Evolutionary conservation across 176 grass and related monocot species (phyloP).

Genomic region (Oropetium thomaeum): DNA sequence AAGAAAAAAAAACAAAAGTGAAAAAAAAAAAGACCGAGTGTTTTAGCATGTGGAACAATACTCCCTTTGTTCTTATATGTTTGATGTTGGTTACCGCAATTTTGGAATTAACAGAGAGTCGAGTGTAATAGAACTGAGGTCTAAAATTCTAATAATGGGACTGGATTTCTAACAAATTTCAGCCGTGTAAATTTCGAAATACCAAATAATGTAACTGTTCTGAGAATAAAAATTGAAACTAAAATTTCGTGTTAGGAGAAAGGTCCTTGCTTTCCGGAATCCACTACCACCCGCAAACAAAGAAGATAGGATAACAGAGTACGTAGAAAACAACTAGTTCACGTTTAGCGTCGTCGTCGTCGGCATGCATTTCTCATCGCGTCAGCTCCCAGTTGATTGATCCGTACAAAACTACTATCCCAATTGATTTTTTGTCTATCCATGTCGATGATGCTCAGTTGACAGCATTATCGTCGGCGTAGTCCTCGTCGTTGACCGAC

Average conservation of each 20-base stretch:
- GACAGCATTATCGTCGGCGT: slow-evolving; percentile 14
- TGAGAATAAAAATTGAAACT: slow-evolving; percentile 13
- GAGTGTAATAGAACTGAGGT: too few species aligned
- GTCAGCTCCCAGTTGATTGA: neutral
- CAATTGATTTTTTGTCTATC: too few species aligned
- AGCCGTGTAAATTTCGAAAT: neutral
- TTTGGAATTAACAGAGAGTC: too few species aligned
- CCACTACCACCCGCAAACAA: neutral
- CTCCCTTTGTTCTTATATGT: too few species aligned
- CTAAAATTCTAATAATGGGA: too few species aligned
- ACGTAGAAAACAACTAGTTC: slow-evolving; percentile 2
- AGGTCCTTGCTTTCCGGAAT: neutral
- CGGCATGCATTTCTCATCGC: too few species aligned
- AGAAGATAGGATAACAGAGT: neutral
- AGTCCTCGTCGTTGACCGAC: slow-evolving; percentile 22
- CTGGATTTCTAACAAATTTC: neutral
- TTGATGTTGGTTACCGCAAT: too few species aligned
- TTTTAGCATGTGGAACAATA: too few species aligned
- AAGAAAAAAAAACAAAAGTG: too few species aligned
- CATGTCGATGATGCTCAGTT: neutral
- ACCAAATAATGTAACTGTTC: neutral
- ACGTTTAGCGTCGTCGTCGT: neutral
- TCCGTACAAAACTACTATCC: neutral
- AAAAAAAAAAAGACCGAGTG: too few species aligned
- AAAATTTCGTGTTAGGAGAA: slow-evolving; percentile 2